phyloP scores from a whole-genome alignment of 306 rosid species.

The Albizia julibrissin region DNA sequence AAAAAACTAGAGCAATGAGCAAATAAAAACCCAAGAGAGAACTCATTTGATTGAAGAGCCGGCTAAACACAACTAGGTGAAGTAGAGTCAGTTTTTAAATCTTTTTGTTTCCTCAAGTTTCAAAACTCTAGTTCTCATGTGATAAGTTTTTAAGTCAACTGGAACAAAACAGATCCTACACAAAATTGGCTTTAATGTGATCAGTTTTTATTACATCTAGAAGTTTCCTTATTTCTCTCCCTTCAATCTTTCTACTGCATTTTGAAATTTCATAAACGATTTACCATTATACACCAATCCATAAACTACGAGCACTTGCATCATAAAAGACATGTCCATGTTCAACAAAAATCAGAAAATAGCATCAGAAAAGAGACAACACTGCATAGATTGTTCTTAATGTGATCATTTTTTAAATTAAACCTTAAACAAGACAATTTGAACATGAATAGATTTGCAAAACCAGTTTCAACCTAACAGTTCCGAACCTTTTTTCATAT shows the following conservation, averaged over 20 bases:
- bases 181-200: neutral
- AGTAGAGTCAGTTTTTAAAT: neutral
- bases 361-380: neutral
- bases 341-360: neutral
- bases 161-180: neutral
- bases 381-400: neutral
- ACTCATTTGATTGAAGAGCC: slow-evolving; percentile 15
- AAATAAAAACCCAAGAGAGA: neutral
- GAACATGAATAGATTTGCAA: too few relatives aligned
- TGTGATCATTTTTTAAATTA: neutral
- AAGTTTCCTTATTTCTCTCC: neutral
- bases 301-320: neutral
- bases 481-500: too few relatives aligned
- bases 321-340: neutral
- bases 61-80: neutral
- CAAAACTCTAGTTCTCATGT: neutral
- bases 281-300: neutral
- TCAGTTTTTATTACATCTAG: neutral
- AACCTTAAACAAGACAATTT: too few relatives aligned
- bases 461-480: too few relatives aligned
- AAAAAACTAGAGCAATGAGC: slow-evolving; percentile 8
- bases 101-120: neutral
- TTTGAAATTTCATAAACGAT: neutral
- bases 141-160: neutral
- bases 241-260: neutral